Conservation (phyloP, 2,329 filamentous ascomycete genomes). For the Colletotrichum liriopes region DNA sequence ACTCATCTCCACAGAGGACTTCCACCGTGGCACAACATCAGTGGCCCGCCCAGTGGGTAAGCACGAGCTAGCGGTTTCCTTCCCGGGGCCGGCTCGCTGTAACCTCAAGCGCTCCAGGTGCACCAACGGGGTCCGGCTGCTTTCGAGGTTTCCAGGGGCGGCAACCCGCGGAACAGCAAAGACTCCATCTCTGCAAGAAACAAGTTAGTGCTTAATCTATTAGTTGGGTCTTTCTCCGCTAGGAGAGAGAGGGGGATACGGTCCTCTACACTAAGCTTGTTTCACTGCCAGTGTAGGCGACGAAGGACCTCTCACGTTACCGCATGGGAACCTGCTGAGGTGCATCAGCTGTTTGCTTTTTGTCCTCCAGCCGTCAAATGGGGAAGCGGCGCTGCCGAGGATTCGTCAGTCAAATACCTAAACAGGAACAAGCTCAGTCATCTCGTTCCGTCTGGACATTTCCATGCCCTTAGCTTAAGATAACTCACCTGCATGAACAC, state of each 20-base stretch:
- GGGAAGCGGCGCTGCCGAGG: neutral
- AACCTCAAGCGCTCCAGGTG: neutral
- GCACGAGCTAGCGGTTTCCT: constrained; percentile 3
- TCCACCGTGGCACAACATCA: constrained; percentile 37
- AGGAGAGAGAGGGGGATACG: neutral
- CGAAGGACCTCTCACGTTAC: constrained; percentile 3
- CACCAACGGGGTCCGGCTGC: neutral
- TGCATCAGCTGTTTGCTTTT: constrained; percentile 17
- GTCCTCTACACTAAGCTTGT: constrained; percentile 21
- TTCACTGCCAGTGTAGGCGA: constrained; percentile 19
- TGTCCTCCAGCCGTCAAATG: neutral
- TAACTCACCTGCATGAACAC: constrained; percentile 12
- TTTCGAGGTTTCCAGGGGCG: neutral
- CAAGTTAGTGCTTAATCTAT: neutral
- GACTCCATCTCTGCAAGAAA: neutral
- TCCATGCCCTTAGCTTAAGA: constrained; percentile 4
- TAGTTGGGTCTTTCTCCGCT: neutral
- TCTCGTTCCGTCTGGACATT: constrained; percentile 10
- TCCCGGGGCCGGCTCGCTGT: constrained; percentile 13
- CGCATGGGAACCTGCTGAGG: constrained; percentile 17
- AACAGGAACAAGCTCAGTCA: constrained; percentile 6
- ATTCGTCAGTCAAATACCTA: constrained; percentile 35
- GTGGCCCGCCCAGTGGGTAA: constrained; percentile 22
- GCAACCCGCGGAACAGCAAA: constrained; percentile 1
- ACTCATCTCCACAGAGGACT: constrained; percentile 4